phyloP scores from a whole-genome alignment of 2,329 filamentous ascomycete species.

The Colletotrichum musae region DNA sequence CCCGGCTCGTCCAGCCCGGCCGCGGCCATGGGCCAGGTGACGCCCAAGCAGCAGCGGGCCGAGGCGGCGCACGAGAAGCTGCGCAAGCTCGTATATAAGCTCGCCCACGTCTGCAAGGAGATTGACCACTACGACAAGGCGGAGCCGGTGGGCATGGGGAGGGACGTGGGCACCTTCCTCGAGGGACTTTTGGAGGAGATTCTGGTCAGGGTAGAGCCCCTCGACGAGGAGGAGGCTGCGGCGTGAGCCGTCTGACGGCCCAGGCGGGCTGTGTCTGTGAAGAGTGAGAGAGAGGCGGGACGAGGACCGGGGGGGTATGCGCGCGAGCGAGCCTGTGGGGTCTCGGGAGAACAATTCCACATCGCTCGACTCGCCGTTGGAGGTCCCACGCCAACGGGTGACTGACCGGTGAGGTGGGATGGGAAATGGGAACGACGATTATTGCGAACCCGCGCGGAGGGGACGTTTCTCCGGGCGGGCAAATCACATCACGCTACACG shows the following conservation, averaged over 20 bases:
- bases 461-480: constrained; percentile 17
- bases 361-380: constrained; percentile 9
- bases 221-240: constrained; percentile 76
- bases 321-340: background rate
- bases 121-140: constrained; percentile 91
- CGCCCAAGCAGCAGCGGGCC: constrained; percentile 77
- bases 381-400: background rate
- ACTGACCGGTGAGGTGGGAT: constrained; percentile 22
- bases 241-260: constrained; percentile 37
- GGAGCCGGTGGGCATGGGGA: constrained; percentile 93
- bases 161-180: constrained; percentile 88
- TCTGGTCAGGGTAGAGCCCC: constrained; percentile 88
- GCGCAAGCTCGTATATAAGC: constrained; percentile 83
- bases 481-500: constrained; percentile 18
- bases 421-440: constrained; percentile 10
- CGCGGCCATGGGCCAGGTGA: constrained; percentile 59
- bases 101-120: constrained; percentile 87
- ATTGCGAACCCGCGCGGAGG: constrained; percentile 12
- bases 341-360: background rate
- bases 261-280: constrained; percentile 20
- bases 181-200: constrained; percentile 96
- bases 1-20: constrained; percentile 47
- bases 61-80: constrained; percentile 86
- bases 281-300: constrained; percentile 5
- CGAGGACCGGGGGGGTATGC: constrained; percentile 13